These are phyloP conservation scores for Wickerhamiella dianesei DNA, from an alignment of 805 yeast species.

Conservation along the genomic window DNA sequence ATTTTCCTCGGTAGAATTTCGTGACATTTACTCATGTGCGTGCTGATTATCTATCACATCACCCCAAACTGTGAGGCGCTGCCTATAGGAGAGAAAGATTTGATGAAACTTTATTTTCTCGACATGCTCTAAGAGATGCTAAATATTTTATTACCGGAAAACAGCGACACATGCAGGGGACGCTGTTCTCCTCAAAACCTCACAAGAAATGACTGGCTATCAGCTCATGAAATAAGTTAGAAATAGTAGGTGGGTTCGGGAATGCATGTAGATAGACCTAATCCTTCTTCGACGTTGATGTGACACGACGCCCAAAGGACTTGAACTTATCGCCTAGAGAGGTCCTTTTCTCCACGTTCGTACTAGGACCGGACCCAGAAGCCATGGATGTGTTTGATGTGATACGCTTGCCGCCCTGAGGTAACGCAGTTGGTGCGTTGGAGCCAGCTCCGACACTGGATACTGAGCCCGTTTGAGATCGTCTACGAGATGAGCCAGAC, in stretches of 20 bases:
- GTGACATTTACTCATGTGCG: not conserved
- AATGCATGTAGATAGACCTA: not conserved
- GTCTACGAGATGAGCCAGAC: not conserved
- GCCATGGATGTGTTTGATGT: conserved; percentile 10
- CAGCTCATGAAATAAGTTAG: too few species aligned
- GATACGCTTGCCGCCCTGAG: conserved; percentile 2
- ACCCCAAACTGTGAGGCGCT: too few species aligned
- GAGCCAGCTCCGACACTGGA: not conserved
- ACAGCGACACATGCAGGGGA: too few species aligned
- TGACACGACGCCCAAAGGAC: conserved; percentile 17
- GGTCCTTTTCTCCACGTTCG: conserved; percentile 11
- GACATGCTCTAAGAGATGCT: too few species aligned
- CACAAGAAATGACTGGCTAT: too few species aligned
- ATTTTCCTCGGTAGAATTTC: too few species aligned
- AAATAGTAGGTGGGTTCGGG: not conserved
- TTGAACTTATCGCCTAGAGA: conserved; percentile 18
- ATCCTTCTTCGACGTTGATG: conserved; percentile 1
- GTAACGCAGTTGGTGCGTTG: not conserved
- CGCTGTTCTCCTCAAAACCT: too few species aligned
- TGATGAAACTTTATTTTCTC: too few species aligned
- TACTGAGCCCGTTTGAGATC: not conserved
- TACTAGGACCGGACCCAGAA: conserved; percentile 9
- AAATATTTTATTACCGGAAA: too few species aligned
- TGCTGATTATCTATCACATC: not conserved
- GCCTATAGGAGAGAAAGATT: too few species aligned